A percentile compares a stretch with the other conserved stretches of the same genome.
These are phyloP conservation scores for Fusarium odoratissimum DNA, from an alignment of 2,329 filamentous ascomycete species.

Conservation along the genomic window DNA sequence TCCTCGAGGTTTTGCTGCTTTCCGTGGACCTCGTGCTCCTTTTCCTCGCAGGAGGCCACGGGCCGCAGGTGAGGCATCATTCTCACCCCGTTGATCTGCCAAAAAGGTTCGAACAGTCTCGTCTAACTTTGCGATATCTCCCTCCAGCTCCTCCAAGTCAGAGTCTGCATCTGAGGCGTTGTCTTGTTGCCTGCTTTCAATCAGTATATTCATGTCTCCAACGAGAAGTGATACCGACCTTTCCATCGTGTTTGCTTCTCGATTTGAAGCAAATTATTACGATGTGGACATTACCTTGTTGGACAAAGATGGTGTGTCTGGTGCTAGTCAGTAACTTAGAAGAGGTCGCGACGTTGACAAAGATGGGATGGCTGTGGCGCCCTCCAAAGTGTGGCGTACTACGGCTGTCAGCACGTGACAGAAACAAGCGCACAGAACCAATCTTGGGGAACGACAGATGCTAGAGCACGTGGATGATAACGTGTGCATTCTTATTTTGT, in stretches of 20 bases:
- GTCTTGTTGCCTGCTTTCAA: constrained; percentile 15
- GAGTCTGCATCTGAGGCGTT: constrained; percentile 57
- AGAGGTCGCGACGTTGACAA: not conserved
- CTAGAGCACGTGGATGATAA: too few relatives aligned
- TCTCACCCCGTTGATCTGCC: constrained; percentile 50
- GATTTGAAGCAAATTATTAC: not conserved
- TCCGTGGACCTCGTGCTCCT: constrained; percentile 61
- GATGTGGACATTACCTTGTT: not conserved
- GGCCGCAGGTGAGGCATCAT: constrained; percentile 25
- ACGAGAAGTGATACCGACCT: not conserved
- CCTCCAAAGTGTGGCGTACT: not conserved
- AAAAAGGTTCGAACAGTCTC: constrained; percentile 57
- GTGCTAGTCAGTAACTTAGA: not conserved
- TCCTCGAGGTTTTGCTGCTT: constrained; percentile 74
- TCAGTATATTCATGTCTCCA: constrained; percentile 10
- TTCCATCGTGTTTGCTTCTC: not conserved
- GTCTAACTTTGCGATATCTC: constrained; percentile 58
- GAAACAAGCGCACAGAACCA: not conserved
- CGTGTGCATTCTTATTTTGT: too few relatives aligned
- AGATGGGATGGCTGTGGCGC: not conserved
- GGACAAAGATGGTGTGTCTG: not conserved
- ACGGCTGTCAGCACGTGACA: not conserved
- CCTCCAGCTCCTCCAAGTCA: constrained; percentile 57
- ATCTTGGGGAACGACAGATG: not conserved
- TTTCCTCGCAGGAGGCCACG: constrained; percentile 45